A percentile compares a stretch with the other conserved stretches of the same genome.
These are phyloP conservation scores for Neocallimastix lanati DNA, from an alignment of 192 early-diverging fungal species.

Conservation along the genomic window DNA sequence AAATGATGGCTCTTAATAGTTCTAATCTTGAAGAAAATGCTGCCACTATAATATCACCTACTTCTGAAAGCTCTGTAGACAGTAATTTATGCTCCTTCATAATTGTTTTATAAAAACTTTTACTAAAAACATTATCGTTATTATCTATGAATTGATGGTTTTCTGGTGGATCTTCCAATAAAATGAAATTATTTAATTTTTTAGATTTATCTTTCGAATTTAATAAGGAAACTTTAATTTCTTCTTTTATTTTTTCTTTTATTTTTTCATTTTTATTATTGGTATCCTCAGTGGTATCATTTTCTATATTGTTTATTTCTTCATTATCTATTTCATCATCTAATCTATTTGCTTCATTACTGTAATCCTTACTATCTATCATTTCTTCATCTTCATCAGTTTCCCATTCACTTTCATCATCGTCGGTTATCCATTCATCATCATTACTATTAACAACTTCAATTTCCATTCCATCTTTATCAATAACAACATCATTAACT, in stretches of 20 bases:
- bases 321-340: too few species aligned
- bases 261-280: slow-evolving; percentile 8
- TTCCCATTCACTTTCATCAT: background rate
- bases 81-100: slow-evolving; percentile 21
- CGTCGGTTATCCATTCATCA: slow-evolving; percentile 12
- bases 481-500: slow-evolving; percentile 7
- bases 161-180: slow-evolving; percentile 10
- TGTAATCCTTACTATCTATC: background rate
- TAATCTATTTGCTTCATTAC: too few species aligned
- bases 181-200: slow-evolving; percentile 9
- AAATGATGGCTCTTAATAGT: slow-evolving; percentile 27
- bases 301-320: too few species aligned
- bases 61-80: slow-evolving; percentile 23
- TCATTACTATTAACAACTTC: slow-evolving; percentile 5
- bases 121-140: slow-evolving; percentile 2
- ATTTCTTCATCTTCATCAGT: background rate
- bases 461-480: slow-evolving; percentile 15
- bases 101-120: slow-evolving; percentile 13
- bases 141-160: slow-evolving; percentile 12
- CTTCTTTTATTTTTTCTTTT: background rate
- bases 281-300: slow-evolving; percentile 1
- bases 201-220: background rate
- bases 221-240: background rate
- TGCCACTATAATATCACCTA: slow-evolving; percentile 24
- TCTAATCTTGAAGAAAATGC: slow-evolving; percentile 35